These are phyloP conservation scores for Suillus subalutaceus DNA, from an alignment of 768 basidiomycete species.

Conservation along the genomic window DNA sequence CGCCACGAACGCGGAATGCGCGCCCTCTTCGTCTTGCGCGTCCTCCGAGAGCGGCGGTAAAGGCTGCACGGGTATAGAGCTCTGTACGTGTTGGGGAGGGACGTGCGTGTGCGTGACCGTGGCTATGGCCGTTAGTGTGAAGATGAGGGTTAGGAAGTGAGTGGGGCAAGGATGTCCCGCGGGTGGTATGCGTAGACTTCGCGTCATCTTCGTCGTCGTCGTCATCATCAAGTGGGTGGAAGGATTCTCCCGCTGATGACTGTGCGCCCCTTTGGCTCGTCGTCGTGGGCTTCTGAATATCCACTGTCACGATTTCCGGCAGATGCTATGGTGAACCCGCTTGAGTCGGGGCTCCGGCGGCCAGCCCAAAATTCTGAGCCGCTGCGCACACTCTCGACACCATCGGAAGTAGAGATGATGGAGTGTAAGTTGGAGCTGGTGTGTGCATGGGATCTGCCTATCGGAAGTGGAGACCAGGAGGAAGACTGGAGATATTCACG, in stretches of 20 bases:
- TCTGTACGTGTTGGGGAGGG: background rate
- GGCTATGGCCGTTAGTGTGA: background rate
- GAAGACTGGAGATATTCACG: constrained; percentile 87
- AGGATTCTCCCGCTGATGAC: constrained; percentile 29
- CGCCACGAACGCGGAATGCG: constrained; percentile 82
- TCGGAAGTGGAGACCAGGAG: constrained; percentile 55
- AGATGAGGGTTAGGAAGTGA: constrained; percentile 19
- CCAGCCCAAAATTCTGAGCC: constrained; percentile 82
- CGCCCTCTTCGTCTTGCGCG: constrained; percentile 71
- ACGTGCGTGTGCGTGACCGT: background rate
- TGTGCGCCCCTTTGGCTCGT: constrained; percentile 1
- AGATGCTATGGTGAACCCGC: constrained; percentile 10
- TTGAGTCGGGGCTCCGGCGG: constrained; percentile 17
- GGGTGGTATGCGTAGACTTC: constrained; percentile 20
- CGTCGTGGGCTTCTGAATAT: constrained; percentile 13
- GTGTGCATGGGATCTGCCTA: constrained; percentile 23
- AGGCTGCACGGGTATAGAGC: background rate
- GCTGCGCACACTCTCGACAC: constrained; percentile 53
- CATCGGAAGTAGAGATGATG: constrained; percentile 24
- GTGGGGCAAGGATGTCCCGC: constrained; percentile 6
- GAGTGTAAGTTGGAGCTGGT: constrained; percentile 18
- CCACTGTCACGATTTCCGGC: constrained; percentile 20
- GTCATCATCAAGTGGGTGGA: constrained; percentile 35
- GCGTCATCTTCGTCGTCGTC: constrained; percentile 25
- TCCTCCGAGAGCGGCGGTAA: constrained; percentile 37